These are phyloP conservation scores for Laburnicola sp. DNA, from an alignment of 2,329 filamentous ascomycete genomes.

Conservation along the genomic window DNA sequence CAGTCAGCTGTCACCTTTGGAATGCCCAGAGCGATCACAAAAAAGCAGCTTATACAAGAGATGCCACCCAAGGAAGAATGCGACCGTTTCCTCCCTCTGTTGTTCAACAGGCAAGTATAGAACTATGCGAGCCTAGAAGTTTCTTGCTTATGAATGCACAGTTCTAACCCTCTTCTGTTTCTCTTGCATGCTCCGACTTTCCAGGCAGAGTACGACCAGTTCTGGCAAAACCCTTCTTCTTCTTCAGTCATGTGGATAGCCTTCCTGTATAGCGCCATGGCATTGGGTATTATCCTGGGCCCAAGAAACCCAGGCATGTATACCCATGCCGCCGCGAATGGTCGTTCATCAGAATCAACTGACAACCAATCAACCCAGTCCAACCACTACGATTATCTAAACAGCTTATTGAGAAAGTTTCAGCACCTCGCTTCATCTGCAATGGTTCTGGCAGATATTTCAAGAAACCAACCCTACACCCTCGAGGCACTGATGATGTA, in stretches of 20 bases:
- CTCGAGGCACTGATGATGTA: constrained; percentile 23
- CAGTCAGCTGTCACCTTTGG: constrained; percentile 28
- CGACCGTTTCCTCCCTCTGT: constrained; percentile 29
- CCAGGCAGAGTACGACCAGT: constrained; percentile 29
- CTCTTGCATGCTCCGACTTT: constrained; percentile 31
- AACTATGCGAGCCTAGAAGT: background rate
- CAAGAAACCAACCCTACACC: constrained; percentile 27
- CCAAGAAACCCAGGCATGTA: constrained; percentile 27
- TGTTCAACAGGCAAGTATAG: constrained; percentile 22
- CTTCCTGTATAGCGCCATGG: constrained; percentile 22
- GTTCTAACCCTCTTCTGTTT: constrained; percentile 26
- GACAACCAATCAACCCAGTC: background rate
- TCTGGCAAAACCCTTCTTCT: constrained; percentile 22
- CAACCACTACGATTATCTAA: constrained; percentile 12
- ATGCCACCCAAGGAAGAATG: constrained; percentile 32
- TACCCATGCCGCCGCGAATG: constrained; percentile 16
- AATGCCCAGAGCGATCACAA: constrained; percentile 23
- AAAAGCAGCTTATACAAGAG: constrained; percentile 24
- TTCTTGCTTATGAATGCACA: background rate
- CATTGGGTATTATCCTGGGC: constrained; percentile 27
- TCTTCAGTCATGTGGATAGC: constrained; percentile 28
- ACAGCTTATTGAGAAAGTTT: constrained; percentile 18
- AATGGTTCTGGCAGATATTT: constrained; percentile 29
- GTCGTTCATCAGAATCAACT: constrained; percentile 9
- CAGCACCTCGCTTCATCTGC: constrained; percentile 32